Evolutionary conservation across 768 basidiomycete genomes (phyloP), one percentile per base, ranked within the genome.

Genomic region (Boletus rubroflammeus): DNA sequence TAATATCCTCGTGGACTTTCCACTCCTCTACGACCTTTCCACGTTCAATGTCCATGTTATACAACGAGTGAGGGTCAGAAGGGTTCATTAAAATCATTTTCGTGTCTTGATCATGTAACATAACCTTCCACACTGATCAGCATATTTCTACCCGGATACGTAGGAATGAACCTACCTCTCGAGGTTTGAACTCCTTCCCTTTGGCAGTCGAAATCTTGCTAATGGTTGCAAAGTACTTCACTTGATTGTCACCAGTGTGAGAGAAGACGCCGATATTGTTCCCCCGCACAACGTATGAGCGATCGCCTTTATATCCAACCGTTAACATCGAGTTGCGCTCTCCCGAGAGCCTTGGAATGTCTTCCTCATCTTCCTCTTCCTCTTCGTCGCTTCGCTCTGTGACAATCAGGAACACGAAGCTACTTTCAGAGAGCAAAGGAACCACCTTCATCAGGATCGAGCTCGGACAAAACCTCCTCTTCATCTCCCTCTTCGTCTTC

Each of bases 1-100:
- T 76, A 59, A 98, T 77, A 65, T 88, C 78, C 34, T 98, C 93
- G 67, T 94, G 87, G n/a, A 99, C 85, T 68, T 93, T 96, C 94
- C 93, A 98, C 69, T 99, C 97, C 68, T 99, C 97, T 21, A 98
- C 93, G 28, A 99, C 85, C 72, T 97, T 96, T 40, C 93, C 97
- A 25, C 85, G 85, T 71, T 96, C 89, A 57, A 99, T 82, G 73
- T 99, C 97, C 81, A 98, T 84, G 59, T 78, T 84, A 73, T 84
- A 97, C 40, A 99, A 74, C 0, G 93, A 86, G 63, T 92, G 83
- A 3, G 88, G 85, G 36, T 93, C 83, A 36, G 72, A 68, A 4
- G 92, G 85, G 66, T 97, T 88, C 82, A 91, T 90, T 52, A 99
- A 68, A 50, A 99, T 75, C 94, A 99, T 94, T 73, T 92, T 93